Base-by-base conservation (phyloP, 306 rosid genomes). In the Prunus campanulata region DNA sequence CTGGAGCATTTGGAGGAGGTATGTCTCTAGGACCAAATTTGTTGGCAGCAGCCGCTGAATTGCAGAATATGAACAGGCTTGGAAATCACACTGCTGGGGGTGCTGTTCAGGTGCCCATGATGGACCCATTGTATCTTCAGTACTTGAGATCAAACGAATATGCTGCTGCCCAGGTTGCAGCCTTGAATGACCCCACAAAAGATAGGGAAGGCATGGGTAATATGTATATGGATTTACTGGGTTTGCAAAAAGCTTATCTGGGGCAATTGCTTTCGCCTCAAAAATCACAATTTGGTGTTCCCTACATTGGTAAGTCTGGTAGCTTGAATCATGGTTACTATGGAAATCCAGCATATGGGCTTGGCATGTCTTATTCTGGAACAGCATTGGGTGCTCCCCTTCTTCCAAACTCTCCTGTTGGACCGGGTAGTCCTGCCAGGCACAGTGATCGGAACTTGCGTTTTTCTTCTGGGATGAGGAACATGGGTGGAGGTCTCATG, bases 381-480 rank as follows among this genome's bases (percentile, higher is more conserved):
- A 88, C 93, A 80, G 96, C 96, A 1, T 35, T 93, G 86, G 89
- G 89, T 68, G 87, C 86, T 67, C 86, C 96, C 64, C 74, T 85
- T 83, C 78, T 87, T 14, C 84, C 96, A 44, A 83, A 78, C 81
- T 91, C 97, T 68, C 92, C 98, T 0, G 91, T 83, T 85, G 98
- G 96, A 61, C 84, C 96, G 11, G 98, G 97, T 49, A 91, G 96
- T 91, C 93, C 93, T 68, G 86, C 87, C 55, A 85, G 95, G 78
- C 92, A 90, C 56, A 76, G 84, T 81, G 97, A 93, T 46, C 84
- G 86, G 80, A 88, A 84, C 78, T 74, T 95, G 87, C 91, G 87
- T 63, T 88, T 88, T 81, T 85, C 97, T 77, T 80, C 97, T 72
- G 99, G 98, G 79, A 86, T 88, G 86, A 92, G 99, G 83, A 91